Base-by-base conservation (phyloP, 768 basidiomycete species). In the Tremella fuciformis region DNA sequence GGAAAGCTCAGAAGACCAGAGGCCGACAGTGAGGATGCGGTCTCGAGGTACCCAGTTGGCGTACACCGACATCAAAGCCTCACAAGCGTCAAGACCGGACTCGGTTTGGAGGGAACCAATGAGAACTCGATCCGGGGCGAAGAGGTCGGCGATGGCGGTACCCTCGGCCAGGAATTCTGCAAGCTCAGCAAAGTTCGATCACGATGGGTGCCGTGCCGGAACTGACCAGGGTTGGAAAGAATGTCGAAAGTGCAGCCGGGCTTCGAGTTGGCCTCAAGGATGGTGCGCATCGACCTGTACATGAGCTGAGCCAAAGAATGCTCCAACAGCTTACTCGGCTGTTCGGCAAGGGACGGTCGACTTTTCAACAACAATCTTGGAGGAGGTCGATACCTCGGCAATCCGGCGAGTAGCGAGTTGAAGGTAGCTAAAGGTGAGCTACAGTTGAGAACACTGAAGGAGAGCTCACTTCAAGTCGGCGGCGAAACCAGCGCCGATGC, bases 291-390 rank as follows among this genome's bases (percentile, higher is more conserved):
- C 18, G 93, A 94, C 29, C 73, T 74, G 57, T 18, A 8, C 16
- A 6, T 53, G 19, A 56, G 50, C 41, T 40, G 22, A 50, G 9
- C 2, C 6, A 26, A 1, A 13, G 37, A n/a, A 34, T 15, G n/a
- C 3, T 16, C 6, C 15, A 24, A 24, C 22, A 4, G 64, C 73
- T 67, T 51, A 75, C 79, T 96, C 90, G 60, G 96, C 96, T 7
- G 96, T 99, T 64, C 96, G 87, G 81, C 92, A 97, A 39, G 96
- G 96, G 8, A 99, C 96, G 3, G 96, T 99, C 15, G 94, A 98
- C 79, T 99, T 99, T 76, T 99, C 96, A 60, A 99, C 93, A 53
- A 99, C 96, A 69, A 99, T 98, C 82, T 99, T 99, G 76, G 85
- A 88, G 1, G 88, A 85, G 21, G 81, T 87, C 48, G 96, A 90